These are phyloP conservation scores for Pythium monospermum DNA, from an alignment of 352 stramenopile species.

Conservation along the genomic window DNA sequence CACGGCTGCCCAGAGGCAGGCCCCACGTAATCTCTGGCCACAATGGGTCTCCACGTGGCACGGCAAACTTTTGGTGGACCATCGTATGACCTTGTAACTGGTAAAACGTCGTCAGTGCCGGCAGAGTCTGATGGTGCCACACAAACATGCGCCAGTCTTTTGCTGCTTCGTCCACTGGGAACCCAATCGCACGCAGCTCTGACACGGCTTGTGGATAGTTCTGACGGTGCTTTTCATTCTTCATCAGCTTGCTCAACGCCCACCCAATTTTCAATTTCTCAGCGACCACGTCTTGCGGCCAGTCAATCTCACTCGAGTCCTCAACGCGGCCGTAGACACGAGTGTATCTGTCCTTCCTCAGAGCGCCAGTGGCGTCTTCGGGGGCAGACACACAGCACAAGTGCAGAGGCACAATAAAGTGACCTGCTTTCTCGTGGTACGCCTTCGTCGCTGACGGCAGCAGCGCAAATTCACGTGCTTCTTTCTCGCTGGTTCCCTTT, in stretches of 20 bases:
- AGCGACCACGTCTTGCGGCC: not conserved
- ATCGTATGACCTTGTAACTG: not conserved
- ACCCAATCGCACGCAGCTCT: slow-evolving; percentile 6
- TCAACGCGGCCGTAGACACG: no score
- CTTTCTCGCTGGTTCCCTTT: no score
- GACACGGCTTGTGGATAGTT: not conserved
- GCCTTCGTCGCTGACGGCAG: not conserved
- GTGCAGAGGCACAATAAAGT: slow-evolving; percentile 12
- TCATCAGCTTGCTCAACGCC: no score
- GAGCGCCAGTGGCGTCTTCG: no score
- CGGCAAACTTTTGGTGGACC: not conserved
- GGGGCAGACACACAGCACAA: not conserved
- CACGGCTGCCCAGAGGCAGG: no score
- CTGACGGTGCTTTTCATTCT: not conserved
- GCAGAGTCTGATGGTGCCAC: not conserved
- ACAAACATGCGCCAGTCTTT: no score
- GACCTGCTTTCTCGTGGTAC: slow-evolving; percentile 8
- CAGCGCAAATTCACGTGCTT: slow-evolving; percentile 4
- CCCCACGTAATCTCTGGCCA: no score
- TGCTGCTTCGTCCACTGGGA: slow-evolving; percentile 11
- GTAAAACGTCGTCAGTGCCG: not conserved
- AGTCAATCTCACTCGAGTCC: no score
- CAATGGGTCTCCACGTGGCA: not conserved
- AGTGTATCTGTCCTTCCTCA: no score
- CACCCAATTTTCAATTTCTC: no score